Percentiles rank a stretch among this genome's conserved stretches.
Evolutionary conservation across 31 red algal species (phyloP).

Genomic region (Endocladia muricata): DNA sequence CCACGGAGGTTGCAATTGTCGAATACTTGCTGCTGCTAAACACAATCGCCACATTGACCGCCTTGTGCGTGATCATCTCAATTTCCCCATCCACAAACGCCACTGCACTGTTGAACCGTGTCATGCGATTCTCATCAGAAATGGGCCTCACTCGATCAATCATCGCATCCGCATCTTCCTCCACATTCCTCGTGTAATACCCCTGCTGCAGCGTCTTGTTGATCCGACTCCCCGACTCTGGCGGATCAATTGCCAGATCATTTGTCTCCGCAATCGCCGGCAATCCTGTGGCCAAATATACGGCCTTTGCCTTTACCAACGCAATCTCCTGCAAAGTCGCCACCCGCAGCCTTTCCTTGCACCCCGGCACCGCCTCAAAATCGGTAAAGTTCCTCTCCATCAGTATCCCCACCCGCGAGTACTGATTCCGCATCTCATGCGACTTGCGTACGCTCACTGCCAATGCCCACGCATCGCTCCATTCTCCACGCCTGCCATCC

Average conservation of each 20-base stretch:
- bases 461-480: slow-evolving; percentile 50
- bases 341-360: slow-evolving; percentile 19
- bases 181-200: slow-evolving; percentile 52
- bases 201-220: slow-evolving; percentile 63
- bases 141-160: slow-evolving; percentile 72
- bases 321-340: slow-evolving; percentile 49
- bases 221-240: slow-evolving; percentile 42
- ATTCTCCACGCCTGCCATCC: slow-evolving; percentile 2
- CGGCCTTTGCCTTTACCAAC: slow-evolving; percentile 52
- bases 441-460: slow-evolving; percentile 41
- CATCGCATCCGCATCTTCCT: slow-evolving; percentile 46
- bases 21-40: slow-evolving; percentile 28
- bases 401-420: slow-evolving; percentile 61
- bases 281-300: slow-evolving; percentile 72
- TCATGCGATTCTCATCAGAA: slow-evolving; percentile 70
- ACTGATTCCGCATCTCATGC: slow-evolving; percentile 60
- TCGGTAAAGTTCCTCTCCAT: slow-evolving; percentile 80
- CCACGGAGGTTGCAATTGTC: slow-evolving; percentile 53
- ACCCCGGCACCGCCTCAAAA: slow-evolving; percentile 38
- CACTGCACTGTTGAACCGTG: slow-evolving; percentile 55
- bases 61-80: slow-evolving; percentile 38
- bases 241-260: slow-evolving; percentile 73
- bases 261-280: slow-evolving; percentile 67
- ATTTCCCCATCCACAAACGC: slow-evolving; percentile 87
- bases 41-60: slow-evolving; percentile 25